Percentiles rank a stretch among this genome's conserved stretches.
Evolutionary conservation across 129 eudicot genomes (phyloP).

Genomic region (Cynara cardunculus): DNA sequence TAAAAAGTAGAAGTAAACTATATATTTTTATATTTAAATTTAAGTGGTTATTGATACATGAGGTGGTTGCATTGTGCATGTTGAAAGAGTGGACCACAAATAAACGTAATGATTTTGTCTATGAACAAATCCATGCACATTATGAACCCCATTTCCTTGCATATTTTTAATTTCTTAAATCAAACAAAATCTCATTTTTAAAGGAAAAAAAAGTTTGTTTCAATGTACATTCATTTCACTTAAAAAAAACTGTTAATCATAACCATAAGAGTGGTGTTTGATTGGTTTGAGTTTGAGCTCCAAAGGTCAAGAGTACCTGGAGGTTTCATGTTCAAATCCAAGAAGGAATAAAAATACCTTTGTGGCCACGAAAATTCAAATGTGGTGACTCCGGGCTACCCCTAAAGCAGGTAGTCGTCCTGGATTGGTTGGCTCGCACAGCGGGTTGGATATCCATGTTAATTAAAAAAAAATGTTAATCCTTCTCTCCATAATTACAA

Average conservation of each 20-base stretch:
- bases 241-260: no score
- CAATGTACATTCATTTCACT: slow-evolving; percentile 18
- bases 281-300: no score
- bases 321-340: no score
- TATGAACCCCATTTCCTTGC: slow-evolving; percentile 33
- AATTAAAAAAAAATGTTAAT: neutral
- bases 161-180: slow-evolving; percentile 6
- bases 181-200: slow-evolving; percentile 20
- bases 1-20: neutral
- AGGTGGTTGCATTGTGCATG: slow-evolving; percentile 19
- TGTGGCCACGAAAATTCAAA: no score
- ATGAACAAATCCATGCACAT: slow-evolving; percentile 36
- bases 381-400: no score
- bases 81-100: slow-evolving; percentile 35
- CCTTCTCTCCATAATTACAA: neutral
- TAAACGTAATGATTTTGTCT: slow-evolving; percentile 38
- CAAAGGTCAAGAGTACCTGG: no score
- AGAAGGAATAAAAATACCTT: no score
- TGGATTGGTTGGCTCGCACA: no score
- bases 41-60: neutral
- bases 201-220: slow-evolving; percentile 12
- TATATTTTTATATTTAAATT: neutral
- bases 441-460: no score
- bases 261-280: no score
- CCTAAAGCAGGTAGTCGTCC: no score